phyloP scores from a whole-genome alignment of 306 rosid species.

The Trifolium dubium region DNA sequence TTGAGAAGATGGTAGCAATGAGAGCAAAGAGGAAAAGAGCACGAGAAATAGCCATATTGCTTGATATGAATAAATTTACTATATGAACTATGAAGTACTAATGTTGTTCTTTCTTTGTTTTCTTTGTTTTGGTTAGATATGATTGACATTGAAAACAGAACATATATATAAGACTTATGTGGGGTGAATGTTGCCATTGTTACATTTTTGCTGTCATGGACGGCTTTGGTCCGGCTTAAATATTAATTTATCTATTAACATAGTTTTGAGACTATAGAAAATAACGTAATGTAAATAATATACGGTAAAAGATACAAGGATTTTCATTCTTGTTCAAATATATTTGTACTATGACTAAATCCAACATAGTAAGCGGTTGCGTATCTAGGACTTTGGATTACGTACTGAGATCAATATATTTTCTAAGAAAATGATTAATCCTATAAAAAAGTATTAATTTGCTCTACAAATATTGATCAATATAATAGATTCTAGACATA shows the following conservation, averaged over 20 bases:
- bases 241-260: neutral
- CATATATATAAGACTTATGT: neutral
- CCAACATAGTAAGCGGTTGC: neutral
- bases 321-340: conserved; percentile 1
- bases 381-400: neutral
- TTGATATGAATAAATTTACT: neutral
- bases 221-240: conserved; percentile 28
- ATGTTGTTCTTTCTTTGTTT: neutral
- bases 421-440: too few species aligned
- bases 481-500: too few species aligned
- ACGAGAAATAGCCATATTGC: conserved; percentile 33
- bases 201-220: neutral
- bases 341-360: neutral
- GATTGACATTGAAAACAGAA: neutral
- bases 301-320: neutral
- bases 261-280: conserved; percentile 12
- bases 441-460: too few species aligned
- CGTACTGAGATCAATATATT: too few species aligned
- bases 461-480: neutral
- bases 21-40: conserved; percentile 13
- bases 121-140: conserved; percentile 15
- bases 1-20: conserved; percentile 35
- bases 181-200: neutral
- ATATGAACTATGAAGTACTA: neutral
- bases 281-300: conserved; percentile 12